phyloP scores from a whole-genome alignment of 805 yeast genomes.

The Yarrowia sp. region DNA sequence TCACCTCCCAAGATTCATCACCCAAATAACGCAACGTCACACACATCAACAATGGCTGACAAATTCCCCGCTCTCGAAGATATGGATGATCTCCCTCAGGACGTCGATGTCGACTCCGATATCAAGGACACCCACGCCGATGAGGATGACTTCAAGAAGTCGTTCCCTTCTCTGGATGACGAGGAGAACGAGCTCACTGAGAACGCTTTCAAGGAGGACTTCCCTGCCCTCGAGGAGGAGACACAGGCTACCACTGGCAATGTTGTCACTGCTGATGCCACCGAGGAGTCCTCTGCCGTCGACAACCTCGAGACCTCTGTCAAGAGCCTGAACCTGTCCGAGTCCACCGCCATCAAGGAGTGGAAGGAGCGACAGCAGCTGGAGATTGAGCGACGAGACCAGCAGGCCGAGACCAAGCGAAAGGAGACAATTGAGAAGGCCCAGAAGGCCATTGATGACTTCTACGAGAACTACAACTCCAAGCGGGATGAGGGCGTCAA shows the following conservation, averaged over 20 bases:
- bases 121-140: conserved; percentile 37
- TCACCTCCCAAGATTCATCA: conserved; percentile 14
- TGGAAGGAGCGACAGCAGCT: conserved; percentile 82
- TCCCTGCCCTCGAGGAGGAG: conserved; percentile 29
- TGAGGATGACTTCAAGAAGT: conserved; percentile 43
- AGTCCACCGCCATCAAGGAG: conserved; percentile 59
- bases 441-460: conserved; percentile 78
- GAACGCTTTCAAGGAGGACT: conserved; percentile 31
- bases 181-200: conserved; percentile 40
- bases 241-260: conserved; percentile 3
- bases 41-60: conserved; percentile 34
- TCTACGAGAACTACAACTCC: conserved; percentile 83
- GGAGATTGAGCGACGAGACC: conserved; percentile 78
- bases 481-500: conserved; percentile 71
- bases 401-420: conserved; percentile 59
- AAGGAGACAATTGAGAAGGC: conserved; percentile 71
- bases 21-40: conserved; percentile 11
- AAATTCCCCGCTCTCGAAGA: conserved; percentile 41
- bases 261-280: conserved; percentile 23
- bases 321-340: conserved; percentile 40
- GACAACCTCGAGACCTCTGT: conserved; percentile 28
- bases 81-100: conserved; percentile 34
- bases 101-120: conserved; percentile 18
- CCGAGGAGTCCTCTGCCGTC: conserved; percentile 27
- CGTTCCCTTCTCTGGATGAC: conserved; percentile 42